Evolutionary conservation across 495 filamentous ascomycete species (phyloP), one percentile per base, ranked within the genome.

Genomic region (Halenospora varia): DNA sequence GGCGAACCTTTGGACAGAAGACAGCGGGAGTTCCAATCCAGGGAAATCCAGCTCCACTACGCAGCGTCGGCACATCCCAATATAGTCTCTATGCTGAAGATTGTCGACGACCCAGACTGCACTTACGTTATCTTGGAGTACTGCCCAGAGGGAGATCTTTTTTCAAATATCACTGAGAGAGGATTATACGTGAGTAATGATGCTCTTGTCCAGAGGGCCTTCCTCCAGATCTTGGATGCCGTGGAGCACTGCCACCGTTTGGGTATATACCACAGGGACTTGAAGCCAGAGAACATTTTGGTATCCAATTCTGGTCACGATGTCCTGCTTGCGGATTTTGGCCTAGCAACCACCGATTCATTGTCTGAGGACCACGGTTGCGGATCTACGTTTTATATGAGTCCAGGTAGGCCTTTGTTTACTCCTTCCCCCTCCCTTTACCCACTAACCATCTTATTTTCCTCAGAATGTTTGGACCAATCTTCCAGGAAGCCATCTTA

Each of bases 351-450:
- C 20, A 82, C 82, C 25, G 89, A 93, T 56, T 80, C 85, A 53
- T 75, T 85, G 57, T 95, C 93, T 57, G 86, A 92, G 59, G 94
- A 99, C 71, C 97, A 96, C 72, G 95, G 95, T 55, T 99, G 95
- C 71, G 94, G 94, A 49, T 97, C 93, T 17, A 97, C 94, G 13
- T 97, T 99, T 70, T 97, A 99, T 77, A 97, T 97, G 95, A 93
- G 88, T 56, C 94, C 94, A 82, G 94, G 94, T 97, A 89, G 73
- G 81, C 42, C 46, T 42, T 47, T 50, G 51, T 58, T 58, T 20
- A 48, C 35, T 72, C 60, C 29, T 53, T 42, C 62, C 59, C 35
- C 61, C 60, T 51, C 48, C 46, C 44, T 62, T 59, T 63, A 53
- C 39, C 53, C 35, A 57, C 55, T 61, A 60, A 63, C 59, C 46